A percentile compares a stretch with the other conserved stretches of the same genome.
phyloP scores from a whole-genome alignment of 345 rosid genomes.

The Bretschneidera sinensis region DNA sequence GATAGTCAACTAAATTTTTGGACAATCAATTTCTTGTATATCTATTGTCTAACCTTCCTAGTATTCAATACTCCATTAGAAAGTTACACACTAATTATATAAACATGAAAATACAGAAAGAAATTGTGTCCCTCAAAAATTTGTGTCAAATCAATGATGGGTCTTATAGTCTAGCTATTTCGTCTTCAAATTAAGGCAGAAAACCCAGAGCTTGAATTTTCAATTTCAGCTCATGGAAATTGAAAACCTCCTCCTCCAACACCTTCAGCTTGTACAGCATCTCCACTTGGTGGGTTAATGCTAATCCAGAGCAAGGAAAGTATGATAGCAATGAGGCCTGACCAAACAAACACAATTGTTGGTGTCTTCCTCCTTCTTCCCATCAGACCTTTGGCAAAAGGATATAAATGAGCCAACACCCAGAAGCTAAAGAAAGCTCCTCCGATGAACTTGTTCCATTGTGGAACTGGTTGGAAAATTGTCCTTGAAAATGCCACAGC shows the following conservation, averaged over 20 bases:
- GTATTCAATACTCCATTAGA: too few relatives aligned
- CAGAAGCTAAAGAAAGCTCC: slow-evolving; percentile 94
- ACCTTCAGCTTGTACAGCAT: slow-evolving; percentile 16
- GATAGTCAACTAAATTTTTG: too few relatives aligned
- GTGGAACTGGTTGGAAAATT: slow-evolving; percentile 52
- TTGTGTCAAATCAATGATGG: too few relatives aligned
- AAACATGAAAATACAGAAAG: too few relatives aligned
- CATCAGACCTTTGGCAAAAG: slow-evolving; percentile 94
- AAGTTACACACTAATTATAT: too few relatives aligned
- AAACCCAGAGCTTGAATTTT: too few relatives aligned
- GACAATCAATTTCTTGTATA: too few relatives aligned
- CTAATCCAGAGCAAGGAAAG: slow-evolving; percentile 80
- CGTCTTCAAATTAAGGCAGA: too few relatives aligned
- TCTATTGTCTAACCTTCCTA: too few relatives aligned
- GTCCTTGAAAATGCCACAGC: slow-evolving; percentile 65
- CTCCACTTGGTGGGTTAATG: slow-evolving; percentile 43
- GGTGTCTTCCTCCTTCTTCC: slow-evolving; percentile 95
- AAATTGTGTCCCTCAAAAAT: too few relatives aligned
- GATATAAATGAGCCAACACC: slow-evolving; percentile 92
- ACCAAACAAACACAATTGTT: slow-evolving; percentile 87
- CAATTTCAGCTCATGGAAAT: slow-evolving; percentile 44
- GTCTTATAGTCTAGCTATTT: too few relatives aligned
- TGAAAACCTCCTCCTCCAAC: slow-evolving; percentile 45
- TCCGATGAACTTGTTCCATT: slow-evolving; percentile 87
- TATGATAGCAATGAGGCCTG: slow-evolving; percentile 86